These are phyloP conservation scores for Penicillium angulare DNA, from an alignment of 495 filamentous ascomycete species.

Conservation along the genomic window DNA sequence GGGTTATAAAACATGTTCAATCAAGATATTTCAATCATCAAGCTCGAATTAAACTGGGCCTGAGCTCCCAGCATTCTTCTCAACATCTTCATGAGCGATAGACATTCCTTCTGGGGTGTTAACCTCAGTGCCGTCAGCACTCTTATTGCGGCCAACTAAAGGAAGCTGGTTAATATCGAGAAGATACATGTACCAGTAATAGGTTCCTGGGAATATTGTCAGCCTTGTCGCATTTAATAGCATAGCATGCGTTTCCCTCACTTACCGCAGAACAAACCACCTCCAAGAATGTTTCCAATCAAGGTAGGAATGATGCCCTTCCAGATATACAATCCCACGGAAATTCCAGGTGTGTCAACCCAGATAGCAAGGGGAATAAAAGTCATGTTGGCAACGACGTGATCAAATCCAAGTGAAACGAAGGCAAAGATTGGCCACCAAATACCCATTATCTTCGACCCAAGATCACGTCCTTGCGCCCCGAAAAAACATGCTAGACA, in stretches of 20 bases:
- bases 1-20: no score
- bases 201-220: constrained; percentile 23
- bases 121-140: background rate
- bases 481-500: constrained; percentile 58
- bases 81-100: constrained; percentile 22
- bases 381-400: constrained; percentile 66
- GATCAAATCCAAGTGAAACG: constrained; percentile 57
- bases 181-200: constrained; percentile 55
- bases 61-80: constrained; percentile 18
- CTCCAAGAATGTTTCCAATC: constrained; percentile 59
- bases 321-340: constrained; percentile 59
- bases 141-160: constrained; percentile 16
- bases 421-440: constrained; percentile 64
- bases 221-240: no score
- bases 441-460: constrained; percentile 59
- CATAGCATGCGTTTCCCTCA: no score
- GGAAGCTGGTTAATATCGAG: constrained; percentile 22
- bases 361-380: constrained; percentile 60
- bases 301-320: constrained; percentile 60
- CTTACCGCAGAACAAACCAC: constrained; percentile 47
- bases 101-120: background rate
- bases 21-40: no score
- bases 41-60: background rate
- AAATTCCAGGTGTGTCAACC: constrained; percentile 47
- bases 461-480: constrained; percentile 54